Evolutionary conservation across 2,329 filamentous ascomycete genomes (phyloP).

Genomic region (Thielaviopsis euricoi): DNA sequence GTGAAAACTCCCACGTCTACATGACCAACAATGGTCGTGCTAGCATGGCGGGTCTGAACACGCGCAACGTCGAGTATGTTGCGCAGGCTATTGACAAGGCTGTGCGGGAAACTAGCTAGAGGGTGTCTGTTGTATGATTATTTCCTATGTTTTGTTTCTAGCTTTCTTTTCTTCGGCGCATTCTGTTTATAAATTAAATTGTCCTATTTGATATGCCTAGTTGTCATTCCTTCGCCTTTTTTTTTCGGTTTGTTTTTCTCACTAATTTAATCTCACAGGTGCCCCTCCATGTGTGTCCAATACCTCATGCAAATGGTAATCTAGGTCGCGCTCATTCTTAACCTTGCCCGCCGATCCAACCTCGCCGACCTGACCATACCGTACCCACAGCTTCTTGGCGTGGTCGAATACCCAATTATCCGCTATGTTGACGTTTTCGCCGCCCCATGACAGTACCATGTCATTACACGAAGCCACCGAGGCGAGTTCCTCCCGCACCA

Average conservation of each 20-base stretch:
- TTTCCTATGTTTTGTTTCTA: not conserved
- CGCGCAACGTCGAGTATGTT: constrained; percentile 82
- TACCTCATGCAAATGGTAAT: not conserved
- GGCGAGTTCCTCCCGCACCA: not conserved
- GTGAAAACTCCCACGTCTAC: constrained; percentile 60
- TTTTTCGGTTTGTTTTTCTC: not conserved
- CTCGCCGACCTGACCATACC: not conserved
- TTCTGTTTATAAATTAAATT: not conserved
- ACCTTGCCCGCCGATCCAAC: too few relatives aligned
- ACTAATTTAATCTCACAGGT: not conserved
- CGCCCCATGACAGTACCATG: too few relatives aligned
- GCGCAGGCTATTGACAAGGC: constrained; percentile 78
- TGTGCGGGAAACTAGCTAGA: constrained; percentile 34
- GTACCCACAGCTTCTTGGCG: not conserved
- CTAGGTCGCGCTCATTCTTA: not conserved
- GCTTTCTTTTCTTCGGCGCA: not conserved
- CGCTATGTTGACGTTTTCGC: too few relatives aligned
- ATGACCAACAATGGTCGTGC: constrained; percentile 98
- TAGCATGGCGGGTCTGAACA: constrained; percentile 95
- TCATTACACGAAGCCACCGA: not conserved
- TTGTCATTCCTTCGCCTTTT: not conserved
- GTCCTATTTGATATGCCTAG: not conserved
- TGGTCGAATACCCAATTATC: not conserved
- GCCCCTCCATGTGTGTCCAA: not conserved
- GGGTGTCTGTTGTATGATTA: not conserved